Base-by-base conservation (phyloP, 2,329 filamentous ascomycete genomes). In the Gnomoniopsis smithogilvyi region DNA sequence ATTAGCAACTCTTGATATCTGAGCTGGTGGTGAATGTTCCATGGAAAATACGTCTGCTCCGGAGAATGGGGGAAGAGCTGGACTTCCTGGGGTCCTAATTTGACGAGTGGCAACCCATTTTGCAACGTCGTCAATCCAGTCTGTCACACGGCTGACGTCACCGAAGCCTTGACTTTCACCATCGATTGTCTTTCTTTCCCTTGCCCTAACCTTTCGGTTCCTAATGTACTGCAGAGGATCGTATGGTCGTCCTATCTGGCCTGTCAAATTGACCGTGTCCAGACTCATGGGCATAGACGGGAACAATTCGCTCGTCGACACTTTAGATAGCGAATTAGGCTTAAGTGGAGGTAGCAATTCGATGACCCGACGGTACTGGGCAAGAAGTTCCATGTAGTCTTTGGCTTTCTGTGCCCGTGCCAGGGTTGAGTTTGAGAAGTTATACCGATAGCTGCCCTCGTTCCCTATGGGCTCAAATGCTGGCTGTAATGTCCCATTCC, bases 211-310 rank as follows among this genome's bases (percentile, higher is more conserved):
- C 70, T 93, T 94, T 51, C 94, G 84, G 69, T 99, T 98, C 21
- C 95, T 88, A 57, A 98, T 90, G 66, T 92, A 92, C 72, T 98
- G 95, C 24, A 99, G 75, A 4, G 94, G 95, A 70, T 99, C 96
- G 70, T 98, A 98, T 2, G 80, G 76, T 54, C 93, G 87, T 4
- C 90, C 89, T 8, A 88, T 72, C 59, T 65, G 75, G 53, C 63
- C 72, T 71, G 56, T 71, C 61, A 59, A 71, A 55, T 66, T 77
- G 69, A 58, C 66, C 70, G 54, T 60, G 30, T 53, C 43, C n/a
- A 51, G 34, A 17, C 33, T 67, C 64, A 61, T 75, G 64, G 51
- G 74, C 67, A 62, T 75, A 10, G 80, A 78, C 0, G 69, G 68
- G 0, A 76, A 74, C 3, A 76, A 72, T 51, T 74, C 79, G n/a